These are phyloP conservation scores for Solanum corneliomulleri DNA, from an alignment of 257 asterid genomes.

Conservation along the genomic window DNA sequence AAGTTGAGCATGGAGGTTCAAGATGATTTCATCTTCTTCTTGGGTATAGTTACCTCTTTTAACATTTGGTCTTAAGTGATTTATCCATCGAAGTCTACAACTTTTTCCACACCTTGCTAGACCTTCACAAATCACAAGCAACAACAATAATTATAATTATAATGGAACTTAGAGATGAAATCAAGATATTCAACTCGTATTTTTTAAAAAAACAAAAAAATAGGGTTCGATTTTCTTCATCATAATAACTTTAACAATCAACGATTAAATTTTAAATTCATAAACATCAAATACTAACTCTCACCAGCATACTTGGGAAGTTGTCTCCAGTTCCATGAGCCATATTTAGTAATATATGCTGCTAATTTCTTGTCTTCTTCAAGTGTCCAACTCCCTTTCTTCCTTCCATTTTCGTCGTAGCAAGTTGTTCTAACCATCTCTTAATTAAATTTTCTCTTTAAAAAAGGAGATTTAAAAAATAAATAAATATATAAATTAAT, in stretches of 20 bases:
- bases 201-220: neutral
- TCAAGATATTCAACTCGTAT: neutral
- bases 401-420: neutral
- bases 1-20: neutral
- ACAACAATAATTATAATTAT: neutral
- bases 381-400: neutral
- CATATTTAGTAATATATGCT: slow-evolving; percentile 3
- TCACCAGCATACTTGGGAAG: slow-evolving; percentile 4
- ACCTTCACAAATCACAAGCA: neutral
- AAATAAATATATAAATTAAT: no score
- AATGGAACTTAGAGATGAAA: neutral
- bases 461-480: no score
- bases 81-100: slow-evolving; percentile 10
- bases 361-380: slow-evolving; percentile 6
- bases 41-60: slow-evolving; percentile 1
- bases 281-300: neutral
- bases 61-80: neutral
- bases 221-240: neutral
- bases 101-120: slow-evolving; percentile 10
- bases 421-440: neutral
- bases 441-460: neutral
- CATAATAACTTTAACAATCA: neutral
- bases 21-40: slow-evolving; percentile 2
- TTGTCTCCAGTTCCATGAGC: slow-evolving; percentile 9
- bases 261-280: neutral